A percentile compares a stretch with the other conserved stretches of the same genome.
phyloP scores from a whole-genome alignment of 139 green algal species.

The Chlamydomonas schloesseri region DNA sequence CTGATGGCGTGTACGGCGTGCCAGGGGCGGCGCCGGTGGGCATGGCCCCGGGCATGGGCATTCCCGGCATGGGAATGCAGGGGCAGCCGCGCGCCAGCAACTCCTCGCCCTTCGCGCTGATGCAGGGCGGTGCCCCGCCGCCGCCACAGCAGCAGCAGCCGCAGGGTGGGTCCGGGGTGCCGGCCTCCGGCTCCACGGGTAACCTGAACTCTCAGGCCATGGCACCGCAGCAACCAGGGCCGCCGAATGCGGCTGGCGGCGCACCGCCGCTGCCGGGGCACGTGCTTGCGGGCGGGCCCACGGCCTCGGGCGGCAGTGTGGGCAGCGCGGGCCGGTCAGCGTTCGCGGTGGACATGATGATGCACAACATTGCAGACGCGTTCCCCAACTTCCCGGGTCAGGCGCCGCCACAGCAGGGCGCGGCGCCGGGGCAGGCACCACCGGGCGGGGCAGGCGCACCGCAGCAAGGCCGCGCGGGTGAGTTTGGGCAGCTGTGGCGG shows the following conservation, averaged over 20 bases:
- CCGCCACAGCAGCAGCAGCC: neutral
- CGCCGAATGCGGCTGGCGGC: too few relatives aligned
- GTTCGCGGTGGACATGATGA: slow-evolving; percentile 16
- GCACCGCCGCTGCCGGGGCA: too few relatives aligned
- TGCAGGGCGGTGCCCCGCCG: neutral
- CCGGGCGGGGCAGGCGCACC: neutral
- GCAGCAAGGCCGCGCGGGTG: neutral
- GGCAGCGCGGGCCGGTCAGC: neutral
- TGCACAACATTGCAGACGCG: slow-evolving; percentile 10
- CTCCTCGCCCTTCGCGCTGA: slow-evolving; percentile 29
- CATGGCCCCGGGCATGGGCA: neutral
- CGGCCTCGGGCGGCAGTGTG: neutral
- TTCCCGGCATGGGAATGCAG: neutral
- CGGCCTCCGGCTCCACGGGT: neutral
- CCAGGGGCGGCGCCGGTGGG: slow-evolving; percentile 6
- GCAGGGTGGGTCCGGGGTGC: neutral
- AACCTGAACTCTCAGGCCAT: too few relatives aligned
- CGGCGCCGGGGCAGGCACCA: neutral
- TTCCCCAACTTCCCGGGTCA: slow-evolving; percentile 27
- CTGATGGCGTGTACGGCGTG: neutral
- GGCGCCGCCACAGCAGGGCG: neutral
- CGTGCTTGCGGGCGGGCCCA: neutral
- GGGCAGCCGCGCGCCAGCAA: slow-evolving; percentile 23
- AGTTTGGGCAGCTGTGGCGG: too few relatives aligned
- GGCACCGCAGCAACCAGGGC: too few relatives aligned